A percentile compares a stretch with the other conserved stretches of the same genome.
Conservation (phyloP, 164 flowering plant genomes). For the Umbilicus rupestris region DNA sequence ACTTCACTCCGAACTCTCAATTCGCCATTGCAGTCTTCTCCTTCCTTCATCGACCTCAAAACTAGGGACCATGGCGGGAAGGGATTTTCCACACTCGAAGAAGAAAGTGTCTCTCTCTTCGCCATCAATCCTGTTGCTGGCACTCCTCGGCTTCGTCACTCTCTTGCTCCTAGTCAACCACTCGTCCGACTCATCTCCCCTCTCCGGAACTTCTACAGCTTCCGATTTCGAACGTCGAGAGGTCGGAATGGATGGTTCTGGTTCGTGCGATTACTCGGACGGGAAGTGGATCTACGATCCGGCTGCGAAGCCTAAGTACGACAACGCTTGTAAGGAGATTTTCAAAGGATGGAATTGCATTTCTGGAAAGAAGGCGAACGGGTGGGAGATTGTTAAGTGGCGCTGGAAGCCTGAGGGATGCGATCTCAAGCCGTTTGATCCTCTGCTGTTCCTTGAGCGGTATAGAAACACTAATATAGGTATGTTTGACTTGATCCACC, state of each 20-base stretch:
- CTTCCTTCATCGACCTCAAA: not conserved
- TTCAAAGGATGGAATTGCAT: slow-evolving; percentile 97
- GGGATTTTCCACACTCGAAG: slow-evolving; percentile 17
- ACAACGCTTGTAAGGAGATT: slow-evolving; percentile 78
- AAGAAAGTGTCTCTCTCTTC: slow-evolving; percentile 19
- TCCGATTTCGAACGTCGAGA: not conserved
- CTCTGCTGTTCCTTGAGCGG: slow-evolving; percentile 45
- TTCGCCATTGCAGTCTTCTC: not conserved
- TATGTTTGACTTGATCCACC: slow-evolving; percentile 12
- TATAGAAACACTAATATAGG: slow-evolving; percentile 64
- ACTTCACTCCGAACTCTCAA: no score
- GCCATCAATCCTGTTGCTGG: slow-evolving; percentile 30
- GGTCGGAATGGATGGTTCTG: not conserved
- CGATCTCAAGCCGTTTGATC: slow-evolving; percentile 61
- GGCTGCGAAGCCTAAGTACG: slow-evolving; percentile 35
- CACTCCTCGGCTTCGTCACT: slow-evolving; percentile 37
- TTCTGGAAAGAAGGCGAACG: slow-evolving; percentile 51
- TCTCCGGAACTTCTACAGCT: not conserved
- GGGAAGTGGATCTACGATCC: slow-evolving; percentile 83
- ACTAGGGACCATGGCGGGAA: not conserved
- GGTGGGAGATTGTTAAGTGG: slow-evolving; percentile 48
- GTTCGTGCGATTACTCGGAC: slow-evolving; percentile 44
- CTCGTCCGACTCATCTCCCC: slow-evolving; percentile 20
- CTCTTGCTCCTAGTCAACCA: slow-evolving; percentile 41
- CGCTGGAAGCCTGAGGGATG: slow-evolving; percentile 68